Base-by-base conservation (phyloP, 495 filamentous ascomycete species). In the Trichoderma gamsii region DNA sequence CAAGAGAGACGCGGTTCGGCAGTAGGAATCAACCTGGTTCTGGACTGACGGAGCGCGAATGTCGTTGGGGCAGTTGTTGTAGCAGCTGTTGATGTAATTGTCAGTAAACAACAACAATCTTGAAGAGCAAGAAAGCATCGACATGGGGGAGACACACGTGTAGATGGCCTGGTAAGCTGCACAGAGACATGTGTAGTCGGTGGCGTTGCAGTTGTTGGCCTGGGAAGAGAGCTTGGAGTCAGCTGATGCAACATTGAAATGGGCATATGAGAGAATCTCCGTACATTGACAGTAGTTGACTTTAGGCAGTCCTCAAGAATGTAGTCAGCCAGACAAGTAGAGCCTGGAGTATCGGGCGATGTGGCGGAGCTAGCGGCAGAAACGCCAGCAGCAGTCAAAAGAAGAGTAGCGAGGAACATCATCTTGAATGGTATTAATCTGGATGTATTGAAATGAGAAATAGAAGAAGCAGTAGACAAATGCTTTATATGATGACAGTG, bases 31-130 rank as follows among this genome's bases (percentile, higher is more conserved):
- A 21, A 68, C 66, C 52, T 64, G 51, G 3, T 38, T n/a, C 49
- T 41, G 61, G 32, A 63, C 61, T 12, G 66, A 27, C 11, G 52
- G 35, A 3, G 49, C 32, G 51, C 66, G 52, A 51, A 52, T 41
- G 51, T 68, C 66, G 51, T 6, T 49, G 44, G 66, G 66, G 66
- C 66, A 68, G 66, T 68, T 68, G 61, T 68, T 68, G 66, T 63
- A 68, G 66, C 66, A 68, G 44, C 66, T 68, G 9, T 18, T 52
- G 49, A 5, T 52, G 49, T 29, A 52, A 38, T 4, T 38, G 35
- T 52, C 12, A 46, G 43, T 46, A 46, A 15, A 46, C 18, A 18
- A 11, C 9, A 16, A 18, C 18, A 29, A 29, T 4, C 12, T 46
- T 15, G 43, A 46, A 46, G 12, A 46, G 43, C 13, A 16, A 49